Conservation (phyloP, 2,329 filamentous ascomycete species). For the Curvularia spicifera region DNA sequence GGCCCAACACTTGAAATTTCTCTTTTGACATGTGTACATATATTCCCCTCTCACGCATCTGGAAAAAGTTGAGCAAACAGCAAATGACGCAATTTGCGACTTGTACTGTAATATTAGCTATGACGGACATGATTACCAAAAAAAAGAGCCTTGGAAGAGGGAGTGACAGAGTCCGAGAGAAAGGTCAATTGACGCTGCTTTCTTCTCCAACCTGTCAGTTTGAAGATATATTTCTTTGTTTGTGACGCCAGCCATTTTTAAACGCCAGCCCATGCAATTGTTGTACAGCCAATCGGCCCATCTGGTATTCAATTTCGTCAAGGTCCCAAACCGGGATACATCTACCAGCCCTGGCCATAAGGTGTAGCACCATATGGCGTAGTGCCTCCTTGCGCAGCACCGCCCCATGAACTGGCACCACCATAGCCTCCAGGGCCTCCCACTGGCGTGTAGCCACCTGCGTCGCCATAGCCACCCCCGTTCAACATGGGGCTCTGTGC, state of each 20-base stretch:
- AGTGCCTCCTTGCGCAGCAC: conserved; percentile 47
- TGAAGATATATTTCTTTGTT: neutral
- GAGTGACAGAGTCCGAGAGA: neutral
- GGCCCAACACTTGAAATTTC: conserved; percentile 1
- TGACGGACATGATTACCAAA: conserved; percentile 18
- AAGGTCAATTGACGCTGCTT: conserved; percentile 14
- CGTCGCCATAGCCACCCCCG: conserved; percentile 60
- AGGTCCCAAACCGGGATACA: neutral
- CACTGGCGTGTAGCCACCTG: conserved; percentile 66
- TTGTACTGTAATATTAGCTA: conserved; percentile 33
- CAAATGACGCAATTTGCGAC: conserved; percentile 16
- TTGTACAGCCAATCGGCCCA: conserved; percentile 21
- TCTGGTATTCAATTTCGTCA: neutral
- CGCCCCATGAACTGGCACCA: conserved; percentile 69
- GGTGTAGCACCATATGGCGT: conserved; percentile 67
- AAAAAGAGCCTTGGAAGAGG: neutral
- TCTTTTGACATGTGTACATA: conserved; percentile 33
- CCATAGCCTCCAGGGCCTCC: conserved; percentile 59
- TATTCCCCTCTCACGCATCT: conserved; percentile 41
- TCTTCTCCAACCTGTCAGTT: conserved; percentile 2
- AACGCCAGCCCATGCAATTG: conserved; percentile 41
- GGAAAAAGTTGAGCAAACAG: conserved; percentile 16
- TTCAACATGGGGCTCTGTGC: conserved; percentile 68
- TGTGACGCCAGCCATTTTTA: conserved; percentile 16
- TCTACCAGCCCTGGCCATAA: conserved; percentile 56